Percentiles rank a stretch among this genome's conserved stretches.
Conservation (phyloP, 768 basidiomycete genomes). For the Dioszegia aurantiaca region DNA sequence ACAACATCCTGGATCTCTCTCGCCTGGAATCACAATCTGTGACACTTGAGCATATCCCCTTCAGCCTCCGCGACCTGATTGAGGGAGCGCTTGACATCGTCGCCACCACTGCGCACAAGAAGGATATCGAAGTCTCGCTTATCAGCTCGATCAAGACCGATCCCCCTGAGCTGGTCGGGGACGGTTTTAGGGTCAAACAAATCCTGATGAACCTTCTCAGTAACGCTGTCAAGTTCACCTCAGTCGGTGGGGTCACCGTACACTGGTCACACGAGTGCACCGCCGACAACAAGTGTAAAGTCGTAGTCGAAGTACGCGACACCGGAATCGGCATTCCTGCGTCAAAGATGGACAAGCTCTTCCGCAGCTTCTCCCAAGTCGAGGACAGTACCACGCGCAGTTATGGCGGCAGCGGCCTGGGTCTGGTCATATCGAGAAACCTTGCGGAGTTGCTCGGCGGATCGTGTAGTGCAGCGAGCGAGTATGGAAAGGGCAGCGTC, state of each 20-base stretch:
- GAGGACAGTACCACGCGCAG: conserved; percentile 39
- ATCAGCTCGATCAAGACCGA: conserved; percentile 28
- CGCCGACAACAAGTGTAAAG: conserved; percentile 13
- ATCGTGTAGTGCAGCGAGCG: conserved; percentile 34
- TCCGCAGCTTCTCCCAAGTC: conserved; percentile 43
- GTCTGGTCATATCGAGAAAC: conserved; percentile 40
- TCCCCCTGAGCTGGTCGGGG: conserved; percentile 38
- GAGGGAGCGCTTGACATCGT: conserved; percentile 40
- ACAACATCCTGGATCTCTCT: conserved; percentile 41
- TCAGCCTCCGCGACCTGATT: conserved; percentile 38
- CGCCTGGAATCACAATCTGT: conserved; percentile 34
- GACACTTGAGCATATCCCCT: conserved; percentile 38
- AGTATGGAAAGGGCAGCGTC: conserved; percentile 37
- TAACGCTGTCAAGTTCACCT: conserved; percentile 47
- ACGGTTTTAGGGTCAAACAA: conserved; percentile 44
- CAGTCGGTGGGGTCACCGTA: conserved; percentile 30
- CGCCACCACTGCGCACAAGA: conserved; percentile 33
- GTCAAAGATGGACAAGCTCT: conserved; percentile 39
- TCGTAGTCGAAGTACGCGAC: conserved; percentile 32
- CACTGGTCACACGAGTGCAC: conserved; percentile 23
- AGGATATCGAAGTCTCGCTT: conserved; percentile 40
- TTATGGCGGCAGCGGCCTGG: conserved; percentile 43
- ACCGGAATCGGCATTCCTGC: conserved; percentile 46
- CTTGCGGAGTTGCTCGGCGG: conserved; percentile 41
- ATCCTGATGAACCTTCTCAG: conserved; percentile 35